Evolutionary conservation across 2,329 filamentous ascomycete genomes (phyloP).

Genomic region (Colletotrichum eremochloae): DNA sequence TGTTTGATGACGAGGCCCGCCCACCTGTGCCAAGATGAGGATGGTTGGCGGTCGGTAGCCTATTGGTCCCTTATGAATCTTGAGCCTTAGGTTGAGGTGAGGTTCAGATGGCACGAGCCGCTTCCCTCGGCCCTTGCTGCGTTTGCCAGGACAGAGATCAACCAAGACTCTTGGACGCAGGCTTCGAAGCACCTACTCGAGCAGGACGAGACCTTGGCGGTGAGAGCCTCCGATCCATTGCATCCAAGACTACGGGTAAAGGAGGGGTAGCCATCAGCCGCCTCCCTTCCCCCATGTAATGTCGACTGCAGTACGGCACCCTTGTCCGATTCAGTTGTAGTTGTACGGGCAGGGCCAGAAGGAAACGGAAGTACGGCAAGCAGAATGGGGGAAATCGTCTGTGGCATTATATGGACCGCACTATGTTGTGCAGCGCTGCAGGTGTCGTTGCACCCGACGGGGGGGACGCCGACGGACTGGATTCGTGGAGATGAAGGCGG

Average conservation of each 20-base stretch:
- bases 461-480: constrained; percentile 33
- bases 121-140: constrained; percentile 35
- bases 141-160: constrained; percentile 30
- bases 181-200: constrained; percentile 24
- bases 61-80: constrained; percentile 2
- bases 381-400: constrained; percentile 21
- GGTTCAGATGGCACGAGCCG: constrained; percentile 41
- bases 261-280: not conserved
- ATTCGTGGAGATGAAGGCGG: constrained; percentile 36
- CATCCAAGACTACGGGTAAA: constrained; percentile 1
- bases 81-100: constrained; percentile 18
- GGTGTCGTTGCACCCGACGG: constrained; percentile 36
- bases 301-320: not conserved
- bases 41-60: constrained; percentile 14
- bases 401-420: constrained; percentile 13
- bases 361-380: constrained; percentile 33
- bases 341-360: constrained; percentile 25
- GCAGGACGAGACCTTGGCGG: constrained; percentile 11
- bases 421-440: constrained; percentile 38
- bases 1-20: constrained; percentile 40
- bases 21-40: constrained; percentile 29
- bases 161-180: constrained; percentile 38
- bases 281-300: not conserved
- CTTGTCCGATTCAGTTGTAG: constrained; percentile 21
- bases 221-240: constrained; percentile 22